Evolutionary conservation across 2,329 filamentous ascomycete species (phyloP), one percentile per base, ranked within the genome.

Genomic region (Pseudocercospora fijiensis): DNA sequence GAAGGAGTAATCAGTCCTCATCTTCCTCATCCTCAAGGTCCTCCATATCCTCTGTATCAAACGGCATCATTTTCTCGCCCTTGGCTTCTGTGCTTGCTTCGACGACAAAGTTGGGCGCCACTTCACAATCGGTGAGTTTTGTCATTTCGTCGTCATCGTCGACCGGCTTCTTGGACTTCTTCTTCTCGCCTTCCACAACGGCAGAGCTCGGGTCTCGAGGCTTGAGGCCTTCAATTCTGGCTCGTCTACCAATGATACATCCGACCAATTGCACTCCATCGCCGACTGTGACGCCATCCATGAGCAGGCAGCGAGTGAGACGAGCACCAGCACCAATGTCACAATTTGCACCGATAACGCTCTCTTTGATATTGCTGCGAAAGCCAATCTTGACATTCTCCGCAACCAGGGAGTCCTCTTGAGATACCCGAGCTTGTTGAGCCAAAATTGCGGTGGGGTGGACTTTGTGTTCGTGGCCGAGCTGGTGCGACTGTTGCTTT

Each of bases 321-420:
- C 93, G 90, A 28, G 90, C 92, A n/a, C 92, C 92, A 70, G 89
- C 88, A 66, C 88, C 88, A 68, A 99, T 94, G 71, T 90, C 89
- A 76, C 92, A 96, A 71, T 91, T 92, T 4, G 91, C 87, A 2
- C 95, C 95, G 45, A 99, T 86, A 28, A 97, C 91, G 41, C 84
- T 90, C 77, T 96, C 92, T 77, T 96, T 97, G 79, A 99, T 90
- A n/a, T 92, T 90, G 24, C 87, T 89, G 76, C 94, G 94, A 71
- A 94, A 91, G 73, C 94, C 91, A 0, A 98, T 88, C 0, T 88
- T 92, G 45, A 96, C 92, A 73, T 97, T 97, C 63, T 94, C 90
- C 0, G 87, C 94, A 41, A 98, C 86, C 2, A 98, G 83, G 68
- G 87, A 91, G 79, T 97, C 94, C 53, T 86, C 84, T 70, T 89